Evolutionary conservation across 2,329 filamentous ascomycete genomes (phyloP), one percentile per base, ranked within the genome.

Genomic region (Cytospora leucostoma): DNA sequence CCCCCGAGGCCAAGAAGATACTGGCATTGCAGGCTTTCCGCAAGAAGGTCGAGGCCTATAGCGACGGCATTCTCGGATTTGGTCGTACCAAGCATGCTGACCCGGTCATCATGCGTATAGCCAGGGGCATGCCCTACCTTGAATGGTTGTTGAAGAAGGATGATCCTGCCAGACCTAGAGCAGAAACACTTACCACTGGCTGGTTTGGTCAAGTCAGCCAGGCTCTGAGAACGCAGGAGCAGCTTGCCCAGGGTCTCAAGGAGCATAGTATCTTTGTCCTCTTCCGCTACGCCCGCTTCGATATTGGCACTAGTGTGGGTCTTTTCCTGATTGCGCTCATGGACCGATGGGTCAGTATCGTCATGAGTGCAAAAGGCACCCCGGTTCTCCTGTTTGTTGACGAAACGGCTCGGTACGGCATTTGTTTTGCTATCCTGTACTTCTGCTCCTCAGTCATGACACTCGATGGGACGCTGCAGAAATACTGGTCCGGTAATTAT

Each of bases 371-470:
- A 8, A 68, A 70, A 15, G 66, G 69, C 13, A 69, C 67, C 1
- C 62, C 68, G 8, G 67, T 72, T 19, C 71, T 65, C 44, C 66
- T 76, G 7, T 76, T 76, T 59, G 69, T 67, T 32, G 67, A 73
- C 55, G 67, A 67, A 33, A 71, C 73, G 7, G 72, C 71, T 7
- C 71, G 72, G 34, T 78, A 74, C 53, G 76, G 68, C 62, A 74
- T 75, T 62, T 78, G 76, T 56, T 74, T 78, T 44, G 72, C 73
- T 15, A 72, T 79, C 35, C 67, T 75, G 4, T 79, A 78, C 67
- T 79, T 78, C 64, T 74, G 76, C 51, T 70, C 72, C 3, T 72
- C 73, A 0, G 75, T 76, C 65, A 76, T 79, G 68, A 69, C 71
- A 4, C 69, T 79, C 7, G 77, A 79, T 56, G 68, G 68, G 7